Conservation (phyloP, 1,284 basidiomycete genomes). For the Tilletia indica region DNA sequence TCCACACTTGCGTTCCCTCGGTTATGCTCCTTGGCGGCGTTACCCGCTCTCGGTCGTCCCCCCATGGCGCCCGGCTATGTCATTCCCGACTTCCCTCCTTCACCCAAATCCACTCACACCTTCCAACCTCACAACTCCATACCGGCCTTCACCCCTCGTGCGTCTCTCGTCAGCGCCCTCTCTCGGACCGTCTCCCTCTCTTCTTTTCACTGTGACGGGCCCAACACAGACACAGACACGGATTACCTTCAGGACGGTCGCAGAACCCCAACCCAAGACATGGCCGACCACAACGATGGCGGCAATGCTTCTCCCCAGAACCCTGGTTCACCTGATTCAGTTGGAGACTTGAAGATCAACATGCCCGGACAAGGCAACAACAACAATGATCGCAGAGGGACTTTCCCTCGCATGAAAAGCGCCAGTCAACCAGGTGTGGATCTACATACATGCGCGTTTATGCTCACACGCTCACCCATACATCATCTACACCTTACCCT, state of each 20-base stretch:
- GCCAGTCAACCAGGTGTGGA: neutral
- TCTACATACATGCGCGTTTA: neutral
- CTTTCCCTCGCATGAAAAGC: slow-evolving; percentile 37
- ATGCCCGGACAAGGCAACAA: slow-evolving; percentile 6
- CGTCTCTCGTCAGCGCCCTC: neutral
- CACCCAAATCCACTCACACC: neutral
- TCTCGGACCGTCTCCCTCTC: neutral
- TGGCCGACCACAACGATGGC: neutral
- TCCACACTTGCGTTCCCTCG: no score
- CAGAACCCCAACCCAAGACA: slow-evolving; percentile 9
- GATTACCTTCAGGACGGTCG: no score
- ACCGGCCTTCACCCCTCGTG: slow-evolving; percentile 2
- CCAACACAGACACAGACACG: neutral
- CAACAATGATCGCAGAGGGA: neutral
- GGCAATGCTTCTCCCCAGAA: neutral
- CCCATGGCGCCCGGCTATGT: no score
- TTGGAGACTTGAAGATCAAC: slow-evolving; percentile 17
- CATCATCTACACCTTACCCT: neutral
- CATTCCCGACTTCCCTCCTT: neutral
- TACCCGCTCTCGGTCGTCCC: no score
- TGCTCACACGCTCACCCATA: neutral
- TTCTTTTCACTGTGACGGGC: neutral
- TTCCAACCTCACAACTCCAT: slow-evolving; percentile 9
- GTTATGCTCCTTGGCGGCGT: no score
- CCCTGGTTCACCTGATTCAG: slow-evolving; percentile 1